Conservation (phyloP, 495 filamentous ascomycete genomes). For the Aspergillus bridgeri region DNA sequence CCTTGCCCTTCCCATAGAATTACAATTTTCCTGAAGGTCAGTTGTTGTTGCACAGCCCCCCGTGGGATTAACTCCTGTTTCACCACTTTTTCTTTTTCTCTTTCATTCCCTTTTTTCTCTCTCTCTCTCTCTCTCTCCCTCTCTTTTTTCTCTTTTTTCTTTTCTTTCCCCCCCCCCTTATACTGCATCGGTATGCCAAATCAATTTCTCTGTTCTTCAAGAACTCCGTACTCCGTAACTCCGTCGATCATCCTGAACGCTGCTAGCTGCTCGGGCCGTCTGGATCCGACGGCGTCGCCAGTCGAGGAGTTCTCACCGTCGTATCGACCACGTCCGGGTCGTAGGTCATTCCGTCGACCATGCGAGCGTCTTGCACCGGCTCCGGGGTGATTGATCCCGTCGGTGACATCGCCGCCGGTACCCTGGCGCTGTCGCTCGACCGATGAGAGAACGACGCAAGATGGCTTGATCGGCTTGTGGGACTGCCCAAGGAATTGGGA, state of each 20-base stretch:
- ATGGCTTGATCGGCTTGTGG: constrained; percentile 26
- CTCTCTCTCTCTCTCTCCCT: neutral
- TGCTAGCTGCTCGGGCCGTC: neutral
- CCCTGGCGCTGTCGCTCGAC: constrained; percentile 29
- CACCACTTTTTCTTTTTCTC: neutral
- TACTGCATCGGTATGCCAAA: no score
- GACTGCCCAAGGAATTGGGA: constrained; percentile 37
- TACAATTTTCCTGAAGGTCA: neutral
- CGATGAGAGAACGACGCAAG: constrained; percentile 22
- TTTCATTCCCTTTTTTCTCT: neutral
- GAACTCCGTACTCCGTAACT: neutral
- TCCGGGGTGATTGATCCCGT: constrained; percentile 41
- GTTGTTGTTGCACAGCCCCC: no score
- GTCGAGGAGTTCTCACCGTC: constrained; percentile 42
- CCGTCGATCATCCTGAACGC: neutral
- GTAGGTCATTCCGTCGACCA: constrained; percentile 56
- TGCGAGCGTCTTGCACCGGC: constrained; percentile 43
- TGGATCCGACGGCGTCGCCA: constrained; percentile 27
- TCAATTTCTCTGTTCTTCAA: no score
- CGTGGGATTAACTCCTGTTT: neutral
- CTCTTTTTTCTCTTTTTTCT: neutral
- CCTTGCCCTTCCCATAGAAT: neutral
- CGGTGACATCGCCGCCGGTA: constrained; percentile 24
- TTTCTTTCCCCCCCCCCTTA: no score
- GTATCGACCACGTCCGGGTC: constrained; percentile 53